Base-by-base conservation (phyloP, 805 yeast species). In the Starmerella floris region DNA sequence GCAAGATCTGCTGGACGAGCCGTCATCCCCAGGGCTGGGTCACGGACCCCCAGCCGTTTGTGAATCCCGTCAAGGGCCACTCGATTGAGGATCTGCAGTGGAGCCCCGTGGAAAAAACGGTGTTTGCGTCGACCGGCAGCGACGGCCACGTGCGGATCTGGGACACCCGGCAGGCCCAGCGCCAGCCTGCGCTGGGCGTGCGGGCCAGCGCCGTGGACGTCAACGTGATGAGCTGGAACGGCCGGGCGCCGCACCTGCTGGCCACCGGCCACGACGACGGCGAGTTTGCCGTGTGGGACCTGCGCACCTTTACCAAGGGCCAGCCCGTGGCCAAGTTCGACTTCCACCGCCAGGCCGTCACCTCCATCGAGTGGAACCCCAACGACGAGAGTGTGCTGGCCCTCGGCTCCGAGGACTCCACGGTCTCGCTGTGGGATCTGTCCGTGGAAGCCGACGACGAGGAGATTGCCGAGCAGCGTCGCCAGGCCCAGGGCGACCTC, bases 361-460 rank as follows among this genome's bases (percentile, higher is more conserved):
- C 98, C 1, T 79, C 95, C 5, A 84, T 91, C 51, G 79, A 88
- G 48, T 91, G 88, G 70, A 87, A 87, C 59, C 98, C 97, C 39
- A 68, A 79, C 51, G 98, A 91, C 60, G 98, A 91, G 63, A 83
- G 95, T 0, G 84, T 87, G 49, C 73, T 91, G 42, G 97, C 97
- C 1, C 96, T 88, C 16, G 85, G 93, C 3, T 83, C 94, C 1
- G 97, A 87, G 60, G 98, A 91, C 63, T 85, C 85, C 61, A 91
- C 97, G 5, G 96, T 91, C 8, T 85, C 96, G 1, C 67, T 91
- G 51, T 91, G 98, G 98, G 98, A 91, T 66, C 70, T 91, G 60
- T 88, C 96, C 11, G 98, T 91, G 15, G 98, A 91, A 66, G 97
- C 97, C 3, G 98, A 87, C 62, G 97, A 91, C 59, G 97, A 88